Evolutionary conservation across 768 basidiomycete species (phyloP).

Genomic region (Hygrocybe coccinea): DNA sequence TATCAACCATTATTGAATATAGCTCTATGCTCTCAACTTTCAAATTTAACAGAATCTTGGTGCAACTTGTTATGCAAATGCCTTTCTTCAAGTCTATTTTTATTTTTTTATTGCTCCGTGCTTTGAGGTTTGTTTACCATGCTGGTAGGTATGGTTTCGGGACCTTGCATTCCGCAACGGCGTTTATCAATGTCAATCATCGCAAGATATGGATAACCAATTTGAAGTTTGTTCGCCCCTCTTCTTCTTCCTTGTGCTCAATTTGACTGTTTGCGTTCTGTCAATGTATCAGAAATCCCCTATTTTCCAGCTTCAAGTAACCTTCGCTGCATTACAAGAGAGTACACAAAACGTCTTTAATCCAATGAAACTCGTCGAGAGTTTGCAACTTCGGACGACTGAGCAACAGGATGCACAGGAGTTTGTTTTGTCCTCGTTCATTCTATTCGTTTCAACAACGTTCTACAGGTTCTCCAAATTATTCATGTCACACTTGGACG

Average conservation of each 20-base stretch:
- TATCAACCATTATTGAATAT: not conserved
- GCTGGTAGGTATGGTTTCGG: constrained; percentile 83
- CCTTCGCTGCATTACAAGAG: constrained; percentile 81
- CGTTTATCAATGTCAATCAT: constrained; percentile 72
- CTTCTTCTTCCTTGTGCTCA: not conserved
- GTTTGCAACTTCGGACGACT: constrained; percentile 69
- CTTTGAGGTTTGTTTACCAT: not conserved
- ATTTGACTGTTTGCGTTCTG: constrained; percentile 4
- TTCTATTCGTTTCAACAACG: constrained; percentile 6
- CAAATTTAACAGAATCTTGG: constrained; percentile 70
- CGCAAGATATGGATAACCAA: constrained; percentile 43
- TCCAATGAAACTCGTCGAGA: constrained; percentile 79
- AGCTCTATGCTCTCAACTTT: constrained; percentile 4
- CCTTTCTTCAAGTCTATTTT: constrained; percentile 72
- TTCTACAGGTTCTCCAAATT: constrained; percentile 80
- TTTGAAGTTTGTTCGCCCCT: constrained; percentile 31
- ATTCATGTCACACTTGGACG: constrained; percentile 84
- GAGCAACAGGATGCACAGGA: constrained; percentile 98
- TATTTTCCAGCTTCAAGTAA: constrained; percentile 71
- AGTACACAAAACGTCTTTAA: constrained; percentile 70
- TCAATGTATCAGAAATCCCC: constrained; percentile 56
- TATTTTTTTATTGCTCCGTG: not conserved
- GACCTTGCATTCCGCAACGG: constrained; percentile 75
- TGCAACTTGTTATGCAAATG: constrained; percentile 96
- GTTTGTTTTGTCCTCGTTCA: constrained; percentile 39